Evolutionary conservation across 2,329 filamentous ascomycete species (phyloP).

Genomic region (Trichoderma gracile): DNA sequence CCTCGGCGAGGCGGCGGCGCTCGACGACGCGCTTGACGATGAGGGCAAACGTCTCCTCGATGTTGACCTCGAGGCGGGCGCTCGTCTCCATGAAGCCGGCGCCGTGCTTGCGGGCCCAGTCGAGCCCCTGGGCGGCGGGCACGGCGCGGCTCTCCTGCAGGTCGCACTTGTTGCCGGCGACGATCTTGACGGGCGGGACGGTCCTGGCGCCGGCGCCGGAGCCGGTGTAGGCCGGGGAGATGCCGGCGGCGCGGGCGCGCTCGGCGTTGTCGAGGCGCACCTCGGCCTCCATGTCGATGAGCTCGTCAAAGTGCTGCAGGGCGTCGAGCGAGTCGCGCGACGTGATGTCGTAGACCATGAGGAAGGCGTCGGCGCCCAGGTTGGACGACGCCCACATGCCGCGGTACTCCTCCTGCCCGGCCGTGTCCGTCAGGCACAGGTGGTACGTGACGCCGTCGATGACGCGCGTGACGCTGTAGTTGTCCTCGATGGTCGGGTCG

Average conservation of each 20-base stretch:
- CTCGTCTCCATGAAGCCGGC: constrained; percentile 92
- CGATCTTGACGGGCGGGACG: constrained; percentile 76
- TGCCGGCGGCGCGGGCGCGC: constrained; percentile 49
- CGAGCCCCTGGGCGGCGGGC: constrained; percentile 67
- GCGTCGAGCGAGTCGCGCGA: constrained; percentile 66
- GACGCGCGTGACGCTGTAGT: constrained; percentile 77
- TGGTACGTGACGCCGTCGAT: constrained; percentile 81
- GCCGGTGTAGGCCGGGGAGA: constrained; percentile 35
- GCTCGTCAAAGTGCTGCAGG: constrained; percentile 75
- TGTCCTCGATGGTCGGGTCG: constrained; percentile 80
- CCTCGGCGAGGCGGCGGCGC: constrained; percentile 52
- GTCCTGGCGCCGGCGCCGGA: constrained; percentile 47
- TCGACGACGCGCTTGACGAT: constrained; percentile 64
- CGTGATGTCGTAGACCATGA: constrained; percentile 88
- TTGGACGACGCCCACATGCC: constrained; percentile 82
- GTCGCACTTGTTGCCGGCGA: constrained; percentile 86
- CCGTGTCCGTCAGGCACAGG: constrained; percentile 77
- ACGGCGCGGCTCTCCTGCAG: constrained; percentile 69
- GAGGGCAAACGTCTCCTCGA: constrained; percentile 82
- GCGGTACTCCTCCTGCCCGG: constrained; percentile 87
- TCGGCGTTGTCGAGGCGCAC: constrained; percentile 63
- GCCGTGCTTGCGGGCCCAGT: constrained; percentile 71
- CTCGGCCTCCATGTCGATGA: constrained; percentile 82
- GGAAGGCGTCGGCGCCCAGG: constrained; percentile 76
- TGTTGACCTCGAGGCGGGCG: constrained; percentile 80